These are phyloP conservation scores for Epichloe baconii DNA, from an alignment of 2,329 filamentous ascomycete species.

Conservation along the genomic window DNA sequence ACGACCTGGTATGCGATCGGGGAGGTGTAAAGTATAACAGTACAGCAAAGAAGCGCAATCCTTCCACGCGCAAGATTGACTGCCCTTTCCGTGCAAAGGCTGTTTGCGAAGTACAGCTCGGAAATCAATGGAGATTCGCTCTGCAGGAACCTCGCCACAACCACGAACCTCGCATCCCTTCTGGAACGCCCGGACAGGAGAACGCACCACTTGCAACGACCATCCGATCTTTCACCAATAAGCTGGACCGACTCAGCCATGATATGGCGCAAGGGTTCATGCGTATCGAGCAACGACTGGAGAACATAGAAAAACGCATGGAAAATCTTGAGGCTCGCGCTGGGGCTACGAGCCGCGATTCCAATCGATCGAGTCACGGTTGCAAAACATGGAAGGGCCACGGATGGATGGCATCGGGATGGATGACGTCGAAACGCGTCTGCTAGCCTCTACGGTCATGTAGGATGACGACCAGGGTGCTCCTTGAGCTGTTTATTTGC, in stretches of 20 bases:
- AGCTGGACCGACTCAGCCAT: conserved; percentile 45
- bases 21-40: conserved; percentile 53
- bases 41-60: conserved; percentile 51
- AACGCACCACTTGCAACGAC: conserved; percentile 44
- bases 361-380: conserved; percentile 28
- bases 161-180: conserved; percentile 44
- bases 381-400: conserved; percentile 29
- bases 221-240: conserved; percentile 44
- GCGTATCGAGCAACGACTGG: conserved; percentile 36
- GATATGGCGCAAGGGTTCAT: conserved; percentile 40
- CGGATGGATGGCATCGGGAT: conserved; percentile 30
- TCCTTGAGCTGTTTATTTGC: background rate
- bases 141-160: conserved; percentile 48
- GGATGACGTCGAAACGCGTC: conserved; percentile 31
- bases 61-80: conserved; percentile 50
- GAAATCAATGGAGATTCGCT: conserved; percentile 51
- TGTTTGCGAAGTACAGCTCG: conserved; percentile 48
- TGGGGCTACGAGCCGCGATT: conserved; percentile 31
- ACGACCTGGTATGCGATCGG: conserved; percentile 49
- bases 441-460: conserved; percentile 31
- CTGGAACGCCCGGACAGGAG: conserved; percentile 41
- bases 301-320: conserved; percentile 41
- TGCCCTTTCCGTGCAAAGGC: conserved; percentile 51
- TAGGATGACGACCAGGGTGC: conserved; percentile 14
- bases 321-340: conserved; percentile 36